Conservation (phyloP, 192 early-diverging fungal species). For the Diversispora epigaea region DNA sequence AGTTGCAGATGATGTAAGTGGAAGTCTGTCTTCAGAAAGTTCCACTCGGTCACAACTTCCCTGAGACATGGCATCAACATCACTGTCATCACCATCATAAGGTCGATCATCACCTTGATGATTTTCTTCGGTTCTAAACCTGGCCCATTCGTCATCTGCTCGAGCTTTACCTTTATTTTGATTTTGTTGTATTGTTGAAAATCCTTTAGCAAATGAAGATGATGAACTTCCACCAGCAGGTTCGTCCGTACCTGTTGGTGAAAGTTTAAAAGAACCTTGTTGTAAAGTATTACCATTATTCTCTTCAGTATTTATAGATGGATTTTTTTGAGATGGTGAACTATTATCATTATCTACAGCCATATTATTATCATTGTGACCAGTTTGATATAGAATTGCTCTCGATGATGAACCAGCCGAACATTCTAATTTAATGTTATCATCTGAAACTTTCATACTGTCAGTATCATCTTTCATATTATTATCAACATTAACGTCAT, state of each 20-base stretch:
- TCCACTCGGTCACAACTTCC: slow-evolving; percentile 36
- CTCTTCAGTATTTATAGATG: not conserved
- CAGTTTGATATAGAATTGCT: not conserved
- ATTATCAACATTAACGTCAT: not conserved
- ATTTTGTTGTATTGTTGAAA: not conserved
- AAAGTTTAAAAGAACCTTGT: not conserved
- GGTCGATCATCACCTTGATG: slow-evolving; percentile 36
- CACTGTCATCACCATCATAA: slow-evolving; percentile 44
- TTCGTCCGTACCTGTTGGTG: slow-evolving; percentile 13
- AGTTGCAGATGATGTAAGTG: slow-evolving; percentile 35
- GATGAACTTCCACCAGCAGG: not conserved
- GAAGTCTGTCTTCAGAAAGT: slow-evolving; percentile 40
- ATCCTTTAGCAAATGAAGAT: not conserved
- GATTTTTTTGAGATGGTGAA: not conserved
- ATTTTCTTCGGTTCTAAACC: slow-evolving; percentile 1
- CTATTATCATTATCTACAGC: slow-evolving; percentile 7
- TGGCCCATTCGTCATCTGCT: slow-evolving; percentile 17
- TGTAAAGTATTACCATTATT: not conserved
- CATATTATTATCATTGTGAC: slow-evolving; percentile 15
- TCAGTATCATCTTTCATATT: slow-evolving; percentile 16
- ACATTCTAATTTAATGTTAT: not conserved
- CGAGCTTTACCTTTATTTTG: slow-evolving; percentile 26
- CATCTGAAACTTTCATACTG: not conserved
- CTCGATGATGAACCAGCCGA: slow-evolving; percentile 1
- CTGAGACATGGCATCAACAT: slow-evolving; percentile 43